Percentiles rank a stretch among this genome's conserved stretches.
These are phyloP conservation scores for Venturia aucupariae DNA, from an alignment of 2,329 filamentous ascomycete species.

Conservation along the genomic window DNA sequence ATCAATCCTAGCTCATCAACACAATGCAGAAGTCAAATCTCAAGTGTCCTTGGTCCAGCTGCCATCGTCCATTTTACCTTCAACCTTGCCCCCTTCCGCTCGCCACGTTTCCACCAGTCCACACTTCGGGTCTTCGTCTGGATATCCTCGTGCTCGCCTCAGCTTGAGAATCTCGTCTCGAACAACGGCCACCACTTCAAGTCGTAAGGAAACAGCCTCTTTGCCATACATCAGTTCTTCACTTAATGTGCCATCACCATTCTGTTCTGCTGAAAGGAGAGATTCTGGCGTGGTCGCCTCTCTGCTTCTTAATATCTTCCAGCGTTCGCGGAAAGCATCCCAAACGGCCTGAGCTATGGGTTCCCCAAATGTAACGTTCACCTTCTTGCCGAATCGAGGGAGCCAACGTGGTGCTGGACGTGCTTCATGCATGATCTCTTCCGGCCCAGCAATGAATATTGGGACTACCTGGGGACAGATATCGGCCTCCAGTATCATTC, in stretches of 20 bases:
- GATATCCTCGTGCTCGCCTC: conserved; percentile 59
- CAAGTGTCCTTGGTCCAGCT: conserved; percentile 52
- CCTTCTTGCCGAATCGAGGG: conserved; percentile 61
- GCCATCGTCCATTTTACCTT: conserved; percentile 52
- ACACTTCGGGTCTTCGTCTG: conserved; percentile 70
- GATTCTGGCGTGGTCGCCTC: conserved; percentile 42
- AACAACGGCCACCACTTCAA: conserved; percentile 71
- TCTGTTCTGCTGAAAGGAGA: not conserved
- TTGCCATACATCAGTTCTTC: conserved; percentile 56
- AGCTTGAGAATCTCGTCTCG: conserved; percentile 74
- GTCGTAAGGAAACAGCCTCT: conserved; percentile 69
- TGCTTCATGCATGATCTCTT: conserved; percentile 79
- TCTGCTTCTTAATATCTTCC: conserved; percentile 56
- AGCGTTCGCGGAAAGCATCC: conserved; percentile 64
- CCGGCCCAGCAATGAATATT: conserved; percentile 88
- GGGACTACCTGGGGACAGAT: conserved; percentile 82
- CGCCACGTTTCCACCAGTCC: conserved; percentile 76
- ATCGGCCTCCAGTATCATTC: conserved; percentile 81
- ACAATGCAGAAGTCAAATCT: not conserved
- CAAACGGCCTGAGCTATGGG: conserved; percentile 63
- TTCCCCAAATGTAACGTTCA: conserved; percentile 72
- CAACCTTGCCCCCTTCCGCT: conserved; percentile 42
- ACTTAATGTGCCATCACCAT: conserved; percentile 32
- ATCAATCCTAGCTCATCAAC: not conserved
- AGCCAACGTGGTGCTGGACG: conserved; percentile 71